Conservation (phyloP, 352 stramenopile species). For the Paralagenidium karlingii region DNA sequence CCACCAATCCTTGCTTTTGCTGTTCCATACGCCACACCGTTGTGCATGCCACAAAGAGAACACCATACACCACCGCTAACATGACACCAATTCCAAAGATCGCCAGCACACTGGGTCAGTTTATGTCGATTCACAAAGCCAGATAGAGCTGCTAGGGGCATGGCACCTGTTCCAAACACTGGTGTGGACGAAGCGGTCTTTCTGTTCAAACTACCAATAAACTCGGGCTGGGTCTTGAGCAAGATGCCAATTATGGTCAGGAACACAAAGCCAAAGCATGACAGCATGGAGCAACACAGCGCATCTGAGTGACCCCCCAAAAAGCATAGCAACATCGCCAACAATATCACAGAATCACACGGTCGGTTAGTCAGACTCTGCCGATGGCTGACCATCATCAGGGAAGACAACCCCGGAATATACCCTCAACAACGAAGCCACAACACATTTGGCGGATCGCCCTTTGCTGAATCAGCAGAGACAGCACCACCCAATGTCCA, state of each 20-base stretch:
- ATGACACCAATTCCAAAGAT: background rate
- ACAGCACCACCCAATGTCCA: no score
- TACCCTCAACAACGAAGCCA: no score
- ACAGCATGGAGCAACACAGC: conserved; percentile 64
- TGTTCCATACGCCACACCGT: conserved; percentile 57
- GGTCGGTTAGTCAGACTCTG: no score
- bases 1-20: conserved; percentile 21
- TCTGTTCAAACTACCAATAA: conserved; percentile 75
- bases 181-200: conserved; percentile 34
- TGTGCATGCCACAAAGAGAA: conserved; percentile 54
- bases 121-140: background rate
- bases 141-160: background rate
- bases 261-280: conserved; percentile 63
- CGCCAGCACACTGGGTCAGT: background rate
- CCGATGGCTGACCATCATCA: no score
- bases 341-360: no score
- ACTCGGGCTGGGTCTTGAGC: conserved; percentile 63
- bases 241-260: conserved; percentile 44
- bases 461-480: no score
- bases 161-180: conserved; percentile 48
- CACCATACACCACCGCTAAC: conserved; percentile 49
- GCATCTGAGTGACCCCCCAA: conserved; percentile 25
- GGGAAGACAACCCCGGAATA: no score
- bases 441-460: no score
- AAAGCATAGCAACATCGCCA: background rate